Base-by-base conservation (phyloP, 805 yeast genomes). In the Candida boidinii region DNA sequence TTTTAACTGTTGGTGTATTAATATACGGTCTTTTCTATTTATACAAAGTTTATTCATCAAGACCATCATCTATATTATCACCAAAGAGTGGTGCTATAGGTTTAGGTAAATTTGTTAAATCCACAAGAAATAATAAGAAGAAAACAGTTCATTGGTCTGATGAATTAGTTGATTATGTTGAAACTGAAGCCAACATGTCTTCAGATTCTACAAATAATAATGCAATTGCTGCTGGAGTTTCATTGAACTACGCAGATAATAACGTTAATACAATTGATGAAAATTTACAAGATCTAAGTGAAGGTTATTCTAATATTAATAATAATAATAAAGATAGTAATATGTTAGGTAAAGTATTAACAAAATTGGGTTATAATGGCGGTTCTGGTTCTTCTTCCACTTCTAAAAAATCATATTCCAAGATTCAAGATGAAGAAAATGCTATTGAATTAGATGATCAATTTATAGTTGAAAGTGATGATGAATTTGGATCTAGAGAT, bases 381-480 rank as follows among this genome's bases (percentile, higher is more conserved):
- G 13, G 21, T 17, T 26, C 13, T 10, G 9, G 7, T 19, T 7
- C 21, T 19, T 9, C 9, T 9, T n/a, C n/a, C 25, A 24, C 11
- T n/a, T 13, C 11, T 9, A 7, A 62, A 6, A 38, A 56, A 19
- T 60, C 56, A 36, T 56, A 64, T 4, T 46, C 58, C 21, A 49
- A 51, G 34, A 61, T 57, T 39, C 44, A 60, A 21, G 44, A 34
- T 8, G 40, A 36, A 4, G 29, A 34, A 7, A 39, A 41, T 12
- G 21, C 15, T 16, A 28, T 35, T n/a, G 69, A 64, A 34, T 49
- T 44, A 31, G 38, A 44, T 38, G 70, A 66, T 35, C 66, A 67
- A 24, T 69, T 70, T 35, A 56, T 65, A n/a, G 63, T 70, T 29
- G 68, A 56, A 22, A 65, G 71, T 42, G 76, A 70, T 31, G 75